Percentiles rank a stretch among this genome's conserved stretches.
These are phyloP conservation scores for Neonectria faginata DNA, from an alignment of 2,329 filamentous ascomycete genomes.

Conservation along the genomic window DNA sequence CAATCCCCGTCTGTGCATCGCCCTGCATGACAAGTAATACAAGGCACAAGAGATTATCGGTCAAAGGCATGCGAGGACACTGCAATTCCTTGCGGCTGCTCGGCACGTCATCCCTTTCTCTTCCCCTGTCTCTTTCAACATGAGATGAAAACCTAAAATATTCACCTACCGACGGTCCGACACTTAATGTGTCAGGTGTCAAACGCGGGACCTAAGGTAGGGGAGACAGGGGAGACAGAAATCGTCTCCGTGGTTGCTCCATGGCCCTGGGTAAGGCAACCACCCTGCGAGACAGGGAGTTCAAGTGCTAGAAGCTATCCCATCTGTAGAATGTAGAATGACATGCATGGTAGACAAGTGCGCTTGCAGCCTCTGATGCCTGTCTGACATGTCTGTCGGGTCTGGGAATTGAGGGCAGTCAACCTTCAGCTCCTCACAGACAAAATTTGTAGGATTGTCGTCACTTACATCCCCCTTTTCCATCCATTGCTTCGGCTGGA, in stretches of 20 bases:
- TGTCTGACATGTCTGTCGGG: slow-evolving; percentile 1
- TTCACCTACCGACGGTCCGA: not conserved
- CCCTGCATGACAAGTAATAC: slow-evolving; percentile 30
- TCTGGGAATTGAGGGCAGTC: not conserved
- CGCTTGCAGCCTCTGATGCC: not conserved
- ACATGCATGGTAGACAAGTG: not conserved
- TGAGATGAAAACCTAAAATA: slow-evolving; percentile 18
- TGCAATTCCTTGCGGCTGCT: slow-evolving; percentile 3
- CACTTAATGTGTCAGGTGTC: slow-evolving; percentile 1
- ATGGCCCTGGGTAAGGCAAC: not conserved
- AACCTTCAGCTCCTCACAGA: too few relatives aligned
- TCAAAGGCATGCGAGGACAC: not conserved
- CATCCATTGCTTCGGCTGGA: slow-evolving; percentile 1
- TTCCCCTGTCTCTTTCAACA: slow-evolving; percentile 5
- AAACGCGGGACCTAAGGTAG: not conserved
- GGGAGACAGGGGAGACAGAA: not conserved
- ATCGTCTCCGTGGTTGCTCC: not conserved
- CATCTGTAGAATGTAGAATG: not conserved
- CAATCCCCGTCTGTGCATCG: slow-evolving; percentile 21
- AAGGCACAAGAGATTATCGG: slow-evolving; percentile 25
- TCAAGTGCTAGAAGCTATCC: not conserved
- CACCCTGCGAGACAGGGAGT: slow-evolving; percentile 5
- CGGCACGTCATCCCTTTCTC: not conserved
- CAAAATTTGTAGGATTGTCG: not conserved
- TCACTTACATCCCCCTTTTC: slow-evolving; percentile 9